A percentile compares a stretch with the other conserved stretches of the same genome.
Conservation (phyloP, 495 filamentous ascomycete genomes). For the Xylaria intraflava region DNA sequence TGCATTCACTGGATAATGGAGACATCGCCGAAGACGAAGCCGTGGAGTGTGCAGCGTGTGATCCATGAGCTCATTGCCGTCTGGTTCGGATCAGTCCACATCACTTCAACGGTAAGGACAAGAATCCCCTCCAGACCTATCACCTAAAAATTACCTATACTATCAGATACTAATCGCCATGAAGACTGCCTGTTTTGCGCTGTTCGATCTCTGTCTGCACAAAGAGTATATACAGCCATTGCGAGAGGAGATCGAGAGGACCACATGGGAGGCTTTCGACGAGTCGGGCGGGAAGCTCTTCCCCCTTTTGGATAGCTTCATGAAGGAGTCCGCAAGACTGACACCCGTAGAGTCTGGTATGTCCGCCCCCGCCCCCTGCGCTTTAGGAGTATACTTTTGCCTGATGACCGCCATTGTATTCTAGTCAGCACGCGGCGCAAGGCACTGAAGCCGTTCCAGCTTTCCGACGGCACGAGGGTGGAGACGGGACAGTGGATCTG, state of each 20-base stretch:
- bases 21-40: not conserved
- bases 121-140: too few relatives aligned
- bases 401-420: too few relatives aligned
- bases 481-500: too few relatives aligned
- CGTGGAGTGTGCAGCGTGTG: constrained; percentile 1
- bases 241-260: not conserved
- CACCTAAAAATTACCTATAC: not conserved
- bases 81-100: constrained; percentile 6
- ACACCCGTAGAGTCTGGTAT: too few relatives aligned
- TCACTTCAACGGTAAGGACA: not conserved
- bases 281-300: not conserved
- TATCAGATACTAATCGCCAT: not conserved
- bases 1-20: constrained; percentile 35
- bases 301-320: too few relatives aligned
- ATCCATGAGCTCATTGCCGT: constrained; percentile 3
- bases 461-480: too few relatives aligned
- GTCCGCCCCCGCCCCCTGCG: too few relatives aligned
- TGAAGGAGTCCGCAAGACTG: too few relatives aligned
- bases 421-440: too few relatives aligned
- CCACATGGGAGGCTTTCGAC: not conserved
- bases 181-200: constrained; percentile 25
- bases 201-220: constrained; percentile 28
- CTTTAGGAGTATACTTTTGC: too few relatives aligned
- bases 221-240: constrained; percentile 25
- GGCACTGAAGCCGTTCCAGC: too few relatives aligned